Conservation (phyloP, 208 protist species). For the Acanthamoeba lenticulata region DNA sequence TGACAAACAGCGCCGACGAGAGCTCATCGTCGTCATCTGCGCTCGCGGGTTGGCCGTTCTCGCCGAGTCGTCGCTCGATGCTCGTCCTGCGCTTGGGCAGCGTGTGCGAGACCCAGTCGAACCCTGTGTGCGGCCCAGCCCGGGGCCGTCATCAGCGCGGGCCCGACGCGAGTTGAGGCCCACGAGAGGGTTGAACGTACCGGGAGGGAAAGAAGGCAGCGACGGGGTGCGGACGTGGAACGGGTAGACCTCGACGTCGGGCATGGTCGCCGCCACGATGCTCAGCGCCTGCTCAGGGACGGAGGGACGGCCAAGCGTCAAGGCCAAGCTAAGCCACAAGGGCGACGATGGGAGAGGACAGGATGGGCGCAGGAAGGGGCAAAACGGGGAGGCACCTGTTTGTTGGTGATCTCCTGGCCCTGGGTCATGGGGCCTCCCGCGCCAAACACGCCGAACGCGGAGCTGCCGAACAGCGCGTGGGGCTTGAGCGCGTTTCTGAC, state of each 20-base stretch:
- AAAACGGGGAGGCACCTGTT: neutral
- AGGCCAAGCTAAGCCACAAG: neutral
- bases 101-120: neutral
- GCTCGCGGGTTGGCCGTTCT: no score
- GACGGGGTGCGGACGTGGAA: conserved; percentile 27
- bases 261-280: neutral
- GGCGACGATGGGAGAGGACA: neutral
- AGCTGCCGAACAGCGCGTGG: conserved; percentile 6
- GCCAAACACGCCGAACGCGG: neutral
- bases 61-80: no score
- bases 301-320: neutral
- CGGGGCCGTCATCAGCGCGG: no score
- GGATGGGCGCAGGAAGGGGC: neutral
- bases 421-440: neutral
- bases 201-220: neutral
- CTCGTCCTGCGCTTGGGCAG: neutral
- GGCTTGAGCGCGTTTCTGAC: conserved; percentile 39
- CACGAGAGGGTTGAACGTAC: no score
- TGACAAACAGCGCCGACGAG: neutral
- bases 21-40: neutral
- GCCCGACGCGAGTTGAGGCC: no score
- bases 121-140: no score
- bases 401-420: neutral
- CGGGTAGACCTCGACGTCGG: neutral
- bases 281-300: neutral